Evolutionary conservation across 2,329 filamentous ascomycete genomes (phyloP), one percentile per base, ranked within the genome.

Genomic region (Curvularia sp.): DNA sequence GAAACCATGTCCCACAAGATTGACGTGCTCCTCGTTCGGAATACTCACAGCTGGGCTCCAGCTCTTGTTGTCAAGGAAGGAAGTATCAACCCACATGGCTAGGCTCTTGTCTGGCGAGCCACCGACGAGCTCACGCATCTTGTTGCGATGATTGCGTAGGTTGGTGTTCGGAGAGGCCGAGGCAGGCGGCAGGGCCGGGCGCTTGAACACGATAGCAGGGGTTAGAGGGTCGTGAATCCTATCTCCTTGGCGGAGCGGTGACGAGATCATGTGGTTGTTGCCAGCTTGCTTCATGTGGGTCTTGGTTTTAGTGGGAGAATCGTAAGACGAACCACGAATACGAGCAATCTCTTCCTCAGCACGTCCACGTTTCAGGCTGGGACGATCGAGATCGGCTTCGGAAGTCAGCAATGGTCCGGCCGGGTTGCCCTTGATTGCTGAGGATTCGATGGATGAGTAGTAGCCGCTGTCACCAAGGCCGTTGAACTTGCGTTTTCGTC

Each of bases 291-390:
- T 81, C 60, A 82, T 80, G 55, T 80, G 81, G 12, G 85, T 83
- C 41, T 87, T 84, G 67, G 80, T 79, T 79, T 92, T 93, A 49
- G 87, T 91, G 4, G 95, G 95, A 72, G 93, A 98, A 71, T 97
- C 93, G 70, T 93, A 94, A 1, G 93, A 97, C 1, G 94, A 97
- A 61, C 91, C 91, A 65, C 95, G 90, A 53, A 98, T 89, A 39
- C 94, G 91, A 45, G 91, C 91, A 81, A 99, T 97, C 77, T 97
- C 95, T 70, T 96, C 93, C 77, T 98, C 95, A 15, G 95, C 95
- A 60, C 94, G 90, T 28, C 94, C 94, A 59, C 92, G 89, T 80
- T 94, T 96, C 69, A 93, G 89, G 54, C 87, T 86, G 49, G 89
- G 89, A n/a, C 89, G 88, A 67, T 93, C 90, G 51, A 88, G 85